Evolutionary conservation across 108 stramenopile genomes (phyloP).

Genomic region (Mayamaea pseudoterrestris): DNA sequence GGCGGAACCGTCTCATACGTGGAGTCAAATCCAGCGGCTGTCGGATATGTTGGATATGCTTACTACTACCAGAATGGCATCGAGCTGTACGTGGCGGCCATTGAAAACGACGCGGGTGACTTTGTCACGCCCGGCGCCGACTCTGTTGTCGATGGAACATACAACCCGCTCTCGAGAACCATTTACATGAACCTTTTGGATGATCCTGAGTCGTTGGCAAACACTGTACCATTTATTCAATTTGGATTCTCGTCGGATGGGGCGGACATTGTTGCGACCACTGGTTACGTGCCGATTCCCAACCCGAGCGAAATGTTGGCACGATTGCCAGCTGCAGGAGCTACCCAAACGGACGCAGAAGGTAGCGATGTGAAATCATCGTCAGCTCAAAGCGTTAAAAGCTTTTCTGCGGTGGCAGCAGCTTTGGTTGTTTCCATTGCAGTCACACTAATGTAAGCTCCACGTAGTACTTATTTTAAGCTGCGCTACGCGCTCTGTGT

Average conservation of each 20-base stretch:
- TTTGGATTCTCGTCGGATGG: conserved; percentile 1
- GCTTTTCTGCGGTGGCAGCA: too few relatives aligned
- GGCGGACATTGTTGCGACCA: background rate
- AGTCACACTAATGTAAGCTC: too few relatives aligned
- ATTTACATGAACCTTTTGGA: background rate
- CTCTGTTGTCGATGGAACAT: conserved; percentile 9
- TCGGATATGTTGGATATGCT: conserved; percentile 14
- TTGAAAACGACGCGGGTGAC: background rate
- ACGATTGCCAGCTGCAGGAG: too few relatives aligned
- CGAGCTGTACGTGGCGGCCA: conserved; percentile 10
- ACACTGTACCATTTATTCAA: background rate
- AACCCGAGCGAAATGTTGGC: too few relatives aligned
- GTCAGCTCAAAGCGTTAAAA: too few relatives aligned
- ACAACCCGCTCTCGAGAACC: conserved; percentile 12
- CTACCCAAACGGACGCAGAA: too few relatives aligned
- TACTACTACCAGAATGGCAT: conserved; percentile 10
- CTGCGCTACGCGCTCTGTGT: too few relatives aligned
- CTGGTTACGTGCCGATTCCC: background rate
- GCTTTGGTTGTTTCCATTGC: too few relatives aligned
- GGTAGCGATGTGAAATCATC: too few relatives aligned
- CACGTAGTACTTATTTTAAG: too few relatives aligned
- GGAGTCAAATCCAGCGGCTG: conserved; percentile 4
- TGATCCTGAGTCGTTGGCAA: background rate
- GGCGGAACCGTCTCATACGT: conserved; percentile 5
- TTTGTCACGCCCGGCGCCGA: conserved; percentile 3